Evolutionary conservation across 768 basidiomycete genomes (phyloP).

Genomic region (Hypholoma sublateritium): DNA sequence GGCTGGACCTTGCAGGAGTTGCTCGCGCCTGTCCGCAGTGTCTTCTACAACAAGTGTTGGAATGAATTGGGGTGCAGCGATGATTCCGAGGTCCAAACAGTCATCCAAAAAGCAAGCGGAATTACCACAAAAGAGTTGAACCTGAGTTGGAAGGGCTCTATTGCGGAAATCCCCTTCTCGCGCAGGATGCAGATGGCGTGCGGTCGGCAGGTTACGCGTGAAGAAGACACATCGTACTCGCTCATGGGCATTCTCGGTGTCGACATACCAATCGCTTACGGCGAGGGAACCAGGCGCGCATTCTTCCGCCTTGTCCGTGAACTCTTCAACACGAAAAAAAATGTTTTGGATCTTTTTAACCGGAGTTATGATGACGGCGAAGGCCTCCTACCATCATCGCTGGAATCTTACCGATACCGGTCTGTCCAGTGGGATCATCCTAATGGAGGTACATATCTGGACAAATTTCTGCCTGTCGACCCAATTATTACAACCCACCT

Average conservation of each 20-base stretch:
- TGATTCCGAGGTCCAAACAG: background rate
- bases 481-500: no score
- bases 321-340: background rate
- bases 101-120: background rate
- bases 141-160: background rate
- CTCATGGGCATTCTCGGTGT: constrained; percentile 1
- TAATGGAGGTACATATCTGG: no score
- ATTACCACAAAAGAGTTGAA: background rate
- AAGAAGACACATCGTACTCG: constrained; percentile 2
- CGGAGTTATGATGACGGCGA: background rate
- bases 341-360: constrained; percentile 1
- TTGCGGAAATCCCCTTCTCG: background rate
- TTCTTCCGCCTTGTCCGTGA: constrained; percentile 2
- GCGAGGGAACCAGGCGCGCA: background rate
- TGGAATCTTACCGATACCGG: no score
- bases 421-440: no score
- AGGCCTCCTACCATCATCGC: no score
- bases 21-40: background rate
- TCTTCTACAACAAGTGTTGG: background rate
- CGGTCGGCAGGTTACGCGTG: background rate
- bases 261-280: background rate
- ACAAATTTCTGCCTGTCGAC: no score
- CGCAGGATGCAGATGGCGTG: background rate
- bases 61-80: background rate
- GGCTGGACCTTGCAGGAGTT: constrained; percentile 1